Base-by-base conservation (phyloP, 371 early-diverging fungal species). In the Dinochytrium kinnereticum region DNA sequence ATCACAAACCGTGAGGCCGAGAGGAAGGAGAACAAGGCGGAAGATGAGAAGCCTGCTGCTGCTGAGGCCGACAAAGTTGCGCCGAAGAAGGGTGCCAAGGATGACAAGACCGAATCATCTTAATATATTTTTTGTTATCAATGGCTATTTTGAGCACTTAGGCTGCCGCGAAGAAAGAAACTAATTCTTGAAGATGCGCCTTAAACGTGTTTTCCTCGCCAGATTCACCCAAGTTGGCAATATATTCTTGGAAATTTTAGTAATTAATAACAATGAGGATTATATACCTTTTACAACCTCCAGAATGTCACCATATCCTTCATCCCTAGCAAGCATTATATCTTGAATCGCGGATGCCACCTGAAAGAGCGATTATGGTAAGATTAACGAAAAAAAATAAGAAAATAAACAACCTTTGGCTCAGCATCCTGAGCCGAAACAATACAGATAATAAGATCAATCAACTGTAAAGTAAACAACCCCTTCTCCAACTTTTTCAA, bases 391-490 rank as follows among this genome's bases (percentile, higher is more conserved):
- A 53, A n/a, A 53, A 13, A 26, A 53, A n/a, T 15, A 13, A 53
- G 55, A 53, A 15, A 53, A 53, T 15, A 13, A 24, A 7, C 26
- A 21, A 67, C 67, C 51, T 5, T 34, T 10, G 44, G 28, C n/a
- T 50, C 67, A 13, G 31, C 31, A 40, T 67, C 67, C 49, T 40
- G 51, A 7, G 31, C 67, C 2, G 44, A 7, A 38, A 61, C 13
- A 61, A 61, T 67, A 17, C 76, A 73, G 30, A 78, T 39, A 31
- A 79, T 72, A 17, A 81, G 44, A 69, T 74, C 75, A 34, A 92
- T 84, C 64, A 92, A 82, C 70, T 97, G 96, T 67, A 95, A 83
- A 37, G 92, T 90, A 73, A 93, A 95, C 59, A 95, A 77, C 0
- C 96, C 97, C 0, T 92, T 90, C 57, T 91, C 92, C 71, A 96